These are phyloP conservation scores for Malassezia brasiliensis DNA, from an alignment of 1,284 basidiomycete genomes.

Conservation along the genomic window DNA sequence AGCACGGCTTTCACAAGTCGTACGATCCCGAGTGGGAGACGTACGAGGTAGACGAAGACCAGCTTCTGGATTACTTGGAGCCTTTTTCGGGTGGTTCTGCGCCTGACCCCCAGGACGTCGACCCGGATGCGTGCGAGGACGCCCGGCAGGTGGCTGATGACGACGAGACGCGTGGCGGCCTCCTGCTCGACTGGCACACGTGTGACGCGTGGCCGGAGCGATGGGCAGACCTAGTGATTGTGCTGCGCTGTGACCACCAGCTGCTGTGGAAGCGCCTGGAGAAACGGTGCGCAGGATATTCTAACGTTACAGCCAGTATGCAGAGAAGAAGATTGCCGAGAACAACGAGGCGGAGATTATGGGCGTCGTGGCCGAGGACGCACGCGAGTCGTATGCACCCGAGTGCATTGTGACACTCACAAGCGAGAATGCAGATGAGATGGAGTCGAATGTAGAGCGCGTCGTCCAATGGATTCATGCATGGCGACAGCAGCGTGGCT, in stretches of 20 bases:
- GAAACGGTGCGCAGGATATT: slow-evolving; percentile 57
- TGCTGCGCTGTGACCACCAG: slow-evolving; percentile 78
- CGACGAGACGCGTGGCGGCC: slow-evolving; percentile 52
- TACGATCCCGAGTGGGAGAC: slow-evolving; percentile 91
- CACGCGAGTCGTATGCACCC: slow-evolving; percentile 68
- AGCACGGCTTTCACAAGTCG: slow-evolving; percentile 67
- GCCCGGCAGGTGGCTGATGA: slow-evolving; percentile 20
- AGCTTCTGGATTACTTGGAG: slow-evolving; percentile 37
- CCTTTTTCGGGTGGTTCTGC: slow-evolving; percentile 30
- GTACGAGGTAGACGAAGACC: slow-evolving; percentile 86
- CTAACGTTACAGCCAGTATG: slow-evolving; percentile 60
- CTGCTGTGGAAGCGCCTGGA: slow-evolving; percentile 88
- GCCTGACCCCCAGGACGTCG: slow-evolving; percentile 31
- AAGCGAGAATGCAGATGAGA: slow-evolving; percentile 68
- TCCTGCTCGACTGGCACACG: slow-evolving; percentile 95
- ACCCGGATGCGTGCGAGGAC: slow-evolving; percentile 9
- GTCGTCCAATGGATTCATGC: slow-evolving; percentile 73
- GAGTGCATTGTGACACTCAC: slow-evolving; percentile 78
- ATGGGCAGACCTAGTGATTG: slow-evolving; percentile 94
- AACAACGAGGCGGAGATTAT: slow-evolving; percentile 99
- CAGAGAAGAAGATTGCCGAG: slow-evolving; percentile 87
- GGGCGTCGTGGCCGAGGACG: slow-evolving; percentile 81
- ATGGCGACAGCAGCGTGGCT: slow-evolving; percentile 59
- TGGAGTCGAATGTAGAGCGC: slow-evolving; percentile 74
- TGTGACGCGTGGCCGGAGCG: slow-evolving; percentile 89